Evolutionary conservation across 805 yeast species (phyloP), one percentile per base, ranked within the genome.

Genomic region (Starmera caribaea): DNA sequence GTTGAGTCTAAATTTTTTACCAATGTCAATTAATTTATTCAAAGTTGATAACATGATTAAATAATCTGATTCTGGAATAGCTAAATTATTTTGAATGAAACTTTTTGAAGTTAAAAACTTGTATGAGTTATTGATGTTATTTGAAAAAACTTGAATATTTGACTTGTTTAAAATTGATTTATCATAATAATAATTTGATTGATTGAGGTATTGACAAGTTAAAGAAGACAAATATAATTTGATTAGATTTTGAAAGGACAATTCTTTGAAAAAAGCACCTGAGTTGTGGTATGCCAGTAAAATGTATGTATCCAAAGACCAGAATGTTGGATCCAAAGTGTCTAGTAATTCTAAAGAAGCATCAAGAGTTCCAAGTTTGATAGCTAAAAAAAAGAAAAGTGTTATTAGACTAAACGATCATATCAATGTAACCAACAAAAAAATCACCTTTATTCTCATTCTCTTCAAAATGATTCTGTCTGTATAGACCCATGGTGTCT

Each of bases 151-250:
- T 33, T 33, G n/a, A 13, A 33, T 12, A n/a, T 11, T n/a, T n/a
- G n/a, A 33, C 14, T 33, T 30, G 8, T 28, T 16, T 5, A 38
- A 3, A 8, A 35, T n/a, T 3, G 45, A 33, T 16, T 42, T 42
- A 16, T 42, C 45, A 16, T 39, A 35, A 35, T 34, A 42, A 29
- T 37, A 30, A 29, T 42, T 15, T 15, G 36, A 3, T 31, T 33
- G 11, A 26, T n/a, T 36, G 4, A 21, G 8, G 17, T 28, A 33
- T 21, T 36, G 38, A 17, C 24, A 34, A 29, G 35, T 34, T 3
- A 42, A 16, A 8, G 41, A 34, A 3, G 35, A 33, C 7, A 34
- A 15, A 14, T 29, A 38, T 12, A 27, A 8, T 16, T 14, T 33
- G 2, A 37, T 14, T n/a, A 37, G 16, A n/a, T 34, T 27, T 12